Conservation (phyloP, 805 yeast genomes). For the Saccharomycodes ludwigii region DNA sequence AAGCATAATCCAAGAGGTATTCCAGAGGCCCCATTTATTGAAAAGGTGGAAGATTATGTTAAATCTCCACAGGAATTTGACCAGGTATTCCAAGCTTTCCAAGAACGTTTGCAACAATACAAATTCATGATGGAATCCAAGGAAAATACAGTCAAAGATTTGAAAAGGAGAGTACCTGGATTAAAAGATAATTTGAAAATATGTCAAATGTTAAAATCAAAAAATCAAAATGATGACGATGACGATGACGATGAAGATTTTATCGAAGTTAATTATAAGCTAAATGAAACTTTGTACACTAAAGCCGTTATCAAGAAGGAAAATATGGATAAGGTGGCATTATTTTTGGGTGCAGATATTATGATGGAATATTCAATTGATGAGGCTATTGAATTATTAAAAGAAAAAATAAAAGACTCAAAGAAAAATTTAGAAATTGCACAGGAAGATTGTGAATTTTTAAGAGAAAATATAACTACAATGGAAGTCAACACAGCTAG, state of each 20-base stretch:
- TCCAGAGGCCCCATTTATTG: conserved; percentile 92
- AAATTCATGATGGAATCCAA: conserved; percentile 62
- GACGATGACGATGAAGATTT: conserved; percentile 25
- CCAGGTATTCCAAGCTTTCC: conserved; percentile 57
- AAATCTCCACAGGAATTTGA: conserved; percentile 62
- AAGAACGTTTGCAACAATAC: conserved; percentile 80
- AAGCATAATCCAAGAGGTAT: conserved; percentile 84
- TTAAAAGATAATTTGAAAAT: conserved; percentile 73
- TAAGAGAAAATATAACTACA: conserved; percentile 88
- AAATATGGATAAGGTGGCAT: conserved; percentile 39
- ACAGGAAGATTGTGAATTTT: conserved; percentile 76
- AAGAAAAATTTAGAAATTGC: conserved; percentile 45
- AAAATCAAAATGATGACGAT: conserved; percentile 27
- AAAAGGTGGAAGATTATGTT: conserved; percentile 63
- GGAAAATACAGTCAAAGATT: conserved; percentile 14
- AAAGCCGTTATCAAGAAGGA: conserved; percentile 60
- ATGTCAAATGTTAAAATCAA: conserved; percentile 45
- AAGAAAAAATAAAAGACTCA: conserved; percentile 51
- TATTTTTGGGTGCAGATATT: conserved; percentile 98
- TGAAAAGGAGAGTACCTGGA: conserved; percentile 69
- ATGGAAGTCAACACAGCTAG: conserved; percentile 97
- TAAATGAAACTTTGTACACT: conserved; percentile 86
- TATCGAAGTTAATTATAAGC: conserved; percentile 73
- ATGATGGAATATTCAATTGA: conserved; percentile 89
- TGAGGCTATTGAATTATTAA: conserved; percentile 69